Base-by-base conservation (phyloP, 768 basidiomycete genomes). In the Leccinum truebloodii region DNA sequence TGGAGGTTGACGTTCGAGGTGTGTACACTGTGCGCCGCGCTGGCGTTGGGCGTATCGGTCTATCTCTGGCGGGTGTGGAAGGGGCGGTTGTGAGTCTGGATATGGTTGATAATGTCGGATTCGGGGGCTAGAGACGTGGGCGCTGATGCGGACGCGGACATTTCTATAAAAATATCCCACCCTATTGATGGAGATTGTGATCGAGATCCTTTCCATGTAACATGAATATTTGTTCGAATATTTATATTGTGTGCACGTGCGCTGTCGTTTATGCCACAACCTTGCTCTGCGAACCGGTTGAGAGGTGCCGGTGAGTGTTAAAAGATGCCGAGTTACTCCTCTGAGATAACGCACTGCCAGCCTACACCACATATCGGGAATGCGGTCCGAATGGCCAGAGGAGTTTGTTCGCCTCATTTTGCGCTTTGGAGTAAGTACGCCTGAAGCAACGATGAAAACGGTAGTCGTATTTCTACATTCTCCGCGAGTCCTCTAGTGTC, bases 1-100 rank as follows among this genome's bases (percentile, higher is more conserved):
- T 93, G 89, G 89, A 71, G 71, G 56, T 61, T 78, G 32, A 93
- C 92, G 4, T 92, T 93, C 65, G 77, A 77, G 71, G 71, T 88
- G 54, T 76, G 80, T 52, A 69, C 77, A 32, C 73, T 67, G 3
- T 74, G 79, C 1, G 79, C 82, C 26, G 58, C 79, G 4, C 54
- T 82, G 13, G 81, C 88, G 6, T 74, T 83, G 48, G 58, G 75
- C 4, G 67, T 75, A 8, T 80, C 81, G 55, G 35, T 82, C 6
- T 67, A 83, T 26, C 72, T 92, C 24, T 90, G 88, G 89, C 78
- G 76, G 52, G 73, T 76, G 34, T 92, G 89, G 91, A 81, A 77
- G 55, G 83, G 81, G 4, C 74, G 76, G 35, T 75, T 91, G 22
- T 89, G 57, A 70, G 53, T 4, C 24, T 4, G 16, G 1, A 16